Conservation (phyloP, 257 asterid species). For the Ocimum tenuiflorum region DNA sequence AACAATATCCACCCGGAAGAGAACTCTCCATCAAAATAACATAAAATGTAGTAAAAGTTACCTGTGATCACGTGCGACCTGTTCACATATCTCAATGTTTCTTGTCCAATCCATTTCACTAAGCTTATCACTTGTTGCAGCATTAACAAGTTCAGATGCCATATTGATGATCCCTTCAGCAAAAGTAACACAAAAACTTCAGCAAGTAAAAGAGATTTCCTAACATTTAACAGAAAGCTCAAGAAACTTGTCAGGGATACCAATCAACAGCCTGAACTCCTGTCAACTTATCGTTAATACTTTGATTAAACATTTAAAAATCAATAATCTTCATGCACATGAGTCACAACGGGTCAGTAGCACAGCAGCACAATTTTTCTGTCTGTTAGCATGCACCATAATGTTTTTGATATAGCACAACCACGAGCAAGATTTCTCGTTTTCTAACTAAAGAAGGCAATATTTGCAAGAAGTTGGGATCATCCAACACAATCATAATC, state of each 20-base stretch:
- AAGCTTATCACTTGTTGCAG: slow-evolving; percentile 84
- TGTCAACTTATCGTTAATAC: too few relatives aligned
- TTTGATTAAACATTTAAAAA: too few relatives aligned
- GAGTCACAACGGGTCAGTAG: background rate
- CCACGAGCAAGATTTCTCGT: background rate
- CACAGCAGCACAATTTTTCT: background rate
- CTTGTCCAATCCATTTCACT: slow-evolving; percentile 86
- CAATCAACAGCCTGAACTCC: too few relatives aligned
- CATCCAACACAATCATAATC: background rate
- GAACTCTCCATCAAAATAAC: background rate
- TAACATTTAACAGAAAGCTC: background rate
- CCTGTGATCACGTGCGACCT: slow-evolving; percentile 76
- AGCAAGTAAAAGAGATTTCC: slow-evolving; percentile 1
- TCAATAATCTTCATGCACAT: background rate
- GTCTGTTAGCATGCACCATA: background rate
- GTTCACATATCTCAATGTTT: slow-evolving; percentile 85
- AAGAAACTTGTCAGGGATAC: background rate
- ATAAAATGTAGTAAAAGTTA: slow-evolving; percentile 9
- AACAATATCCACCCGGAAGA: background rate
- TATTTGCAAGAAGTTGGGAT: background rate
- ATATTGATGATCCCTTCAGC: slow-evolving; percentile 40
- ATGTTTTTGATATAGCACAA: background rate
- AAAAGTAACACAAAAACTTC: slow-evolving; percentile 21
- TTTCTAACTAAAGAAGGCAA: background rate
- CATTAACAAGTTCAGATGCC: slow-evolving; percentile 84